These are phyloP conservation scores for Paecilomyces formosus DNA, from an alignment of 2,329 filamentous ascomycete species.

Conservation along the genomic window DNA sequence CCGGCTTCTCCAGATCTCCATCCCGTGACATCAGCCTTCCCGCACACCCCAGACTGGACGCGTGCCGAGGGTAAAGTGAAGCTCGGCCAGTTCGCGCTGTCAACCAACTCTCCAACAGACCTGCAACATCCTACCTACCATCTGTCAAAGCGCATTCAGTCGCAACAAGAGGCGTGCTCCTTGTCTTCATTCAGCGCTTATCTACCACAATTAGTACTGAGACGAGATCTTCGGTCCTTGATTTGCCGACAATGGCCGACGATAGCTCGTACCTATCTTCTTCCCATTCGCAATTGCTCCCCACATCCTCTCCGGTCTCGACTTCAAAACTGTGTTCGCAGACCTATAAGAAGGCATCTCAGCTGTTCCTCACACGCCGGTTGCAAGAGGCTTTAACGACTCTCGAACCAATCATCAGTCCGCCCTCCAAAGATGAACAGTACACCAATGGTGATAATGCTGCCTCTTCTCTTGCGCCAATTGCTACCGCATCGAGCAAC, in stretches of 20 bases:
- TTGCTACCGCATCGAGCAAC: constrained; percentile 70
- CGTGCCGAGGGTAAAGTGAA: constrained; percentile 25
- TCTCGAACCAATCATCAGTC: constrained; percentile 71
- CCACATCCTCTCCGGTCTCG: constrained; percentile 53
- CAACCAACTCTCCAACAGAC: constrained; percentile 1
- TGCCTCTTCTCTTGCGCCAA: constrained; percentile 56
- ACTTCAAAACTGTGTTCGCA: constrained; percentile 64
- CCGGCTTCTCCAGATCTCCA: constrained; percentile 5
- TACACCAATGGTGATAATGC: constrained; percentile 41
- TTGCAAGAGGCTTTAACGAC: constrained; percentile 83
- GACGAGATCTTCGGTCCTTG: background rate
- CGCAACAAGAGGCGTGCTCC: background rate
- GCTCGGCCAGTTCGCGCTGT: constrained; percentile 7
- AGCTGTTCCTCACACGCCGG: constrained; percentile 88
- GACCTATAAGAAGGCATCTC: constrained; percentile 87
- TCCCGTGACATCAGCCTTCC: constrained; percentile 21
- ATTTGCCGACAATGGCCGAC: constrained; percentile 23
- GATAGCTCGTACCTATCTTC: constrained; percentile 21
- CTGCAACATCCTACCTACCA: background rate
- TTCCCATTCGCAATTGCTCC: constrained; percentile 48
- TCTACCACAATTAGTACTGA: background rate
- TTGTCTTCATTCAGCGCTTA: background rate
- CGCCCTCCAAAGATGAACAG: constrained; percentile 25
- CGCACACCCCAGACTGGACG: constrained; percentile 18
- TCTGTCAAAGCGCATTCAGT: background rate